phyloP scores from a whole-genome alignment of 495 filamentous ascomycete genomes.

The Jackrogersella multiformis region DNA sequence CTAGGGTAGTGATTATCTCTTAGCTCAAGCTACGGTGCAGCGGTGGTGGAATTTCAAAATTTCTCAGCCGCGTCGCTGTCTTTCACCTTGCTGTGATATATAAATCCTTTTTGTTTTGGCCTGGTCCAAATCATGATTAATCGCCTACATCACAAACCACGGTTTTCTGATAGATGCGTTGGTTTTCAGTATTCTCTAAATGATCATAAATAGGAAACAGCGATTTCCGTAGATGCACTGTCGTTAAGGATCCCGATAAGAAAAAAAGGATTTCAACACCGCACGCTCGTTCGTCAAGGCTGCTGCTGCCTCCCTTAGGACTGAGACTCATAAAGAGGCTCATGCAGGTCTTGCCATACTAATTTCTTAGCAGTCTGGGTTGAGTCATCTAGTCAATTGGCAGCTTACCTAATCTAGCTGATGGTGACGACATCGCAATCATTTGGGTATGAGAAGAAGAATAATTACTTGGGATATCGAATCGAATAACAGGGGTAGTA shows the following conservation, averaged over 20 bases:
- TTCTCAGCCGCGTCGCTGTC: conserved; percentile 35
- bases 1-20: conserved; percentile 23
- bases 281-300: not conserved
- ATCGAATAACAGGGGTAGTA: not conserved
- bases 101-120: conserved; percentile 4
- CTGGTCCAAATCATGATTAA: conserved; percentile 10
- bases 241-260: conserved; percentile 6
- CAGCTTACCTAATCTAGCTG: conserved; percentile 1
- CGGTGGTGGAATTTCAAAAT: conserved; percentile 17
- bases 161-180: not conserved
- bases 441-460: not conserved
- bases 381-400: not conserved
- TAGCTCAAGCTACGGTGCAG: not conserved
- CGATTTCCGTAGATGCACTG: conserved; percentile 7
- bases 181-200: not conserved
- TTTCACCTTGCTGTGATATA: conserved; percentile 12
- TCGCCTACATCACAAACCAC: not conserved
- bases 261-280: not conserved
- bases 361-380: not conserved
- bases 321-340: conserved; percentile 4
- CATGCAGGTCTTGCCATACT: conserved; percentile 14
- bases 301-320: not conserved
- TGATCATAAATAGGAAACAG: not conserved
- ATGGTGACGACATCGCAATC: conserved; percentile 9
- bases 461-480: not conserved